phyloP scores from a whole-genome alignment of 2,329 filamentous ascomycete genomes.

The Penicillium paneum region DNA sequence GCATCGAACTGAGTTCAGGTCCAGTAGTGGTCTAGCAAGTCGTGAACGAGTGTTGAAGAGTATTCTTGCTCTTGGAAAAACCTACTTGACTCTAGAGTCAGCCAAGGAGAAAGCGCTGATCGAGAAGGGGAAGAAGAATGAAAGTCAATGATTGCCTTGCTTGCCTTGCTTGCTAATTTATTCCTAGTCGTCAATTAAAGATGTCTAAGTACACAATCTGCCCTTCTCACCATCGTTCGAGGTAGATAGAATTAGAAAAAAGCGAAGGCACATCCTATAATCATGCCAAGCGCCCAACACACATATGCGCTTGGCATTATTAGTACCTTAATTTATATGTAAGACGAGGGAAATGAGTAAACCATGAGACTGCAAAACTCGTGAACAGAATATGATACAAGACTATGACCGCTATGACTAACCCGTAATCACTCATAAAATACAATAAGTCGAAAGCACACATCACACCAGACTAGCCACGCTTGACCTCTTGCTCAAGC shows the following conservation, averaged over 20 bases:
- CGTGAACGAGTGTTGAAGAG: background rate
- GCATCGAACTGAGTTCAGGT: background rate
- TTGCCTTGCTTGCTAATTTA: background rate
- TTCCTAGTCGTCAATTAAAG: background rate
- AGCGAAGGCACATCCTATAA: background rate
- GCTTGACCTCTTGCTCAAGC: slow-evolving; percentile 38
- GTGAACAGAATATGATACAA: slow-evolving; percentile 4
- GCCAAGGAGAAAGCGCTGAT: too few species aligned
- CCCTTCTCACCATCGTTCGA: background rate
- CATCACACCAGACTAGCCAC: background rate
- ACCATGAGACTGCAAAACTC: background rate
- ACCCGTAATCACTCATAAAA: slow-evolving; percentile 1
- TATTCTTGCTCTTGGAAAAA: slow-evolving; percentile 28
- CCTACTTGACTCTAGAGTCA: too few species aligned
- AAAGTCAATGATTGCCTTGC: too few species aligned
- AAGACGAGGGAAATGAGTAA: background rate
- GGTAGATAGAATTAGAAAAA: background rate
- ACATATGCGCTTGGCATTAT: too few species aligned
- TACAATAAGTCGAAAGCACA: background rate
- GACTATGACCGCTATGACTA: slow-evolving; percentile 4
- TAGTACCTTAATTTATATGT: background rate
- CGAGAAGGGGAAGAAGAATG: too few species aligned
- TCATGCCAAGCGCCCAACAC: too few species aligned
- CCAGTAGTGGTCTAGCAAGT: background rate
- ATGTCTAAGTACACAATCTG: background rate